Evolutionary conservation across 192 early-diverging fungal genomes (phyloP).

Genomic region (Entomortierella parvispora): DNA sequence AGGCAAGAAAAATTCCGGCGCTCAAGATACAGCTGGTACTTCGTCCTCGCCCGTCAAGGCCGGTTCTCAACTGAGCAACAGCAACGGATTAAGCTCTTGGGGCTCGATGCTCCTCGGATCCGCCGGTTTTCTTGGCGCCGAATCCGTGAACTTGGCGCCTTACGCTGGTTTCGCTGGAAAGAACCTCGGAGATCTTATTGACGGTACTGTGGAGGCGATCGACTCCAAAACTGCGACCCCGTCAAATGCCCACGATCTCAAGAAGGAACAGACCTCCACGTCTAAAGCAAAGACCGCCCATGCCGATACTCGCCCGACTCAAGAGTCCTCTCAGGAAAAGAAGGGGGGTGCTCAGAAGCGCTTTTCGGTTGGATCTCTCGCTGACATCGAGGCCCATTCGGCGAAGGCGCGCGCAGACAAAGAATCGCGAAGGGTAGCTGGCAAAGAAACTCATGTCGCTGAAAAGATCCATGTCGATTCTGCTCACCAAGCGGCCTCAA

Average conservation of each 20-base stretch:
- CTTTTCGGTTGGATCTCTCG: too few relatives aligned
- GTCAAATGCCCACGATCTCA: background rate
- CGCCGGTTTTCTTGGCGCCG: slow-evolving; percentile 11
- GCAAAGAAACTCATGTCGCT: too few relatives aligned
- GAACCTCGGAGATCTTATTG: slow-evolving; percentile 4
- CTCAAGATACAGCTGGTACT: background rate
- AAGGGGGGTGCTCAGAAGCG: too few relatives aligned
- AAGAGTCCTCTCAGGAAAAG: too few relatives aligned
- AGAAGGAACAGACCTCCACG: background rate
- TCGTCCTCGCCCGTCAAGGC: background rate
- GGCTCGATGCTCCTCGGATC: slow-evolving; percentile 4
- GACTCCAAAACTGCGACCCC: background rate
- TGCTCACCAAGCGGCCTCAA: too few relatives aligned
- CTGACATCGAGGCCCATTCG: too few relatives aligned
- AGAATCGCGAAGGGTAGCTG: too few relatives aligned
- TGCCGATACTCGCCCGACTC: too few relatives aligned
- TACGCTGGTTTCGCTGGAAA: background rate
- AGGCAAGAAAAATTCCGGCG: background rate
- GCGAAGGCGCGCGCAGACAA: too few relatives aligned
- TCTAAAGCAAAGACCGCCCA: too few relatives aligned
- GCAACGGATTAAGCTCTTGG: slow-evolving; percentile 3
- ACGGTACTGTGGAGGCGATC: background rate
- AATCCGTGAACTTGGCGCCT: background rate
- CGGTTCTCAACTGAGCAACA: background rate
- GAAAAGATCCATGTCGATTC: too few relatives aligned